These are phyloP conservation scores for Agarophyton chilense DNA, from an alignment of 23 red algal species.

Conservation along the genomic window DNA sequence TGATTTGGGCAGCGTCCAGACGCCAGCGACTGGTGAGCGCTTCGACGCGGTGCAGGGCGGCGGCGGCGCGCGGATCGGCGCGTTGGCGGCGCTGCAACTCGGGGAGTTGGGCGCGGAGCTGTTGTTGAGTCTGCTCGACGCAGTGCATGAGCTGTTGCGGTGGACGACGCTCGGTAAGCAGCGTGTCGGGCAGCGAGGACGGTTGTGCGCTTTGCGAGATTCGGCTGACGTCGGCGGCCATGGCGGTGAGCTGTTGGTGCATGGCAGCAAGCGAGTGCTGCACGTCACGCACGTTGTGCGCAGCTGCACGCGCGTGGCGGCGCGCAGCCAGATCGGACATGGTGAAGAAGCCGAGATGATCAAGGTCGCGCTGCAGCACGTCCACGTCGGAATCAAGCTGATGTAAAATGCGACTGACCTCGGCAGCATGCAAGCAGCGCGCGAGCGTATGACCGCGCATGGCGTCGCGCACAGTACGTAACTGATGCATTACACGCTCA, in stretches of 20 bases:
- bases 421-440: background rate
- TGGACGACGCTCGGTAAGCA: background rate
- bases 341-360: constrained; percentile 43
- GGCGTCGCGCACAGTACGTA: background rate
- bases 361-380: constrained; percentile 11
- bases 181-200: too few relatives aligned
- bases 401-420: background rate
- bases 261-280: constrained; percentile 21
- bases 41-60: background rate
- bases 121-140: background rate
- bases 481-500: background rate
- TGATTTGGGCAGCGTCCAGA: background rate
- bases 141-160: background rate
- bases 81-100: background rate
- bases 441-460: background rate
- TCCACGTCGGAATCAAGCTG: background rate
- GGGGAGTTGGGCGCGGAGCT: background rate
- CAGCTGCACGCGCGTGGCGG: background rate
- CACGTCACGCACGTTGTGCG: background rate
- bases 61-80: background rate
- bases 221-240: background rate
- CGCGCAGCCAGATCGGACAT: background rate
- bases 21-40: background rate
- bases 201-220: too few relatives aligned
- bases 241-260: background rate